These are phyloP conservation scores for Pythium diclinum DNA, from an alignment of 352 stramenopile species.

Conservation along the genomic window DNA sequence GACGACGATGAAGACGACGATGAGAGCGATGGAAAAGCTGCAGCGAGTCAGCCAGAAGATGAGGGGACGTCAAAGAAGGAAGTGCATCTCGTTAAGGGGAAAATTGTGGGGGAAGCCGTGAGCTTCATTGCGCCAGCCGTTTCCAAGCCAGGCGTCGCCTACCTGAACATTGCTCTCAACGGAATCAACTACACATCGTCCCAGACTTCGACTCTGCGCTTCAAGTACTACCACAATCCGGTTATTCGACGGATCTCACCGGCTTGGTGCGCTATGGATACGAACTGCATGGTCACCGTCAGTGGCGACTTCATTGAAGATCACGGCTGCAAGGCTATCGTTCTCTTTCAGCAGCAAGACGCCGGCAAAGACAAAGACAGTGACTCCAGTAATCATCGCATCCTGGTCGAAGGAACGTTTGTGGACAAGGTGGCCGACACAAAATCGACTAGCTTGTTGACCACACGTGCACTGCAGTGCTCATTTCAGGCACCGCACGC, in stretches of 20 bases:
- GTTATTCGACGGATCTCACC: constrained; percentile 50
- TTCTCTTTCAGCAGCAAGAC: constrained; percentile 46
- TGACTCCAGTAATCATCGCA: background rate
- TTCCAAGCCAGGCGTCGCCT: constrained; percentile 33
- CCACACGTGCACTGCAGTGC: constrained; percentile 30
- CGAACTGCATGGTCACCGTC: constrained; percentile 32
- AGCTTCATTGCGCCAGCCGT: constrained; percentile 48
- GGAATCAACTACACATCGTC: constrained; percentile 69
- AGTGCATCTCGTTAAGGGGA: constrained; percentile 37
- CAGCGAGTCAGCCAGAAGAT: background rate
- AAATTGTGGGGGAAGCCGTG: constrained; percentile 60
- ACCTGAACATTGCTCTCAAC: constrained; percentile 69
- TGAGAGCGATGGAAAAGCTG: background rate
- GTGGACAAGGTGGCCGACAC: constrained; percentile 7
- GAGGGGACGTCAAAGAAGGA: background rate
- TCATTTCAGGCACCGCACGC: constrained; percentile 31
- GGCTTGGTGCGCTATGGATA: constrained; percentile 45
- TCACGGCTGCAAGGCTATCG: constrained; percentile 42
- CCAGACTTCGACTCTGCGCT: constrained; percentile 44
- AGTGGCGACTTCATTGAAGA: constrained; percentile 49
- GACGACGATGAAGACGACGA: constrained; percentile 14
- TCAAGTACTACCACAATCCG: constrained; percentile 55
- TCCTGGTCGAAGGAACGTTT: constrained; percentile 38
- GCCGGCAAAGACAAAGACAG: constrained; percentile 14
- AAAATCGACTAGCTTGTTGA: constrained; percentile 2